Base-by-base conservation (phyloP, 169 alveolate species). In the Plasmodium gallinaceum region DNA sequence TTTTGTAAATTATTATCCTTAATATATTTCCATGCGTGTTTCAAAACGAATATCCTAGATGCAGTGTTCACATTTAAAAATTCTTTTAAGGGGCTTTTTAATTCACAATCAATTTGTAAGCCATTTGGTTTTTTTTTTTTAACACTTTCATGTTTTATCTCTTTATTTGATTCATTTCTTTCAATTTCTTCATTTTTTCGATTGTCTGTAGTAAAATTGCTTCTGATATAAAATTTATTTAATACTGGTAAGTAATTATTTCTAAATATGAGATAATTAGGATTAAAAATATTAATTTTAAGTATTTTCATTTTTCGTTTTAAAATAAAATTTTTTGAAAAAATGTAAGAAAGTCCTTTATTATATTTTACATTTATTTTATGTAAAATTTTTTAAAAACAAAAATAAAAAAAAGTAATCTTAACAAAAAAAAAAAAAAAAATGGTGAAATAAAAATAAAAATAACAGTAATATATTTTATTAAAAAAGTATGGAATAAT, bases 1-100 rank as follows among this genome's bases (percentile, higher is more conserved):
- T 85, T 68, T 85, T 85, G 91, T 26, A 85, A 73, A 62, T 73
- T 73, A 71, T 85, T 71, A 3, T 85, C 91, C 86, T 85, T 85
- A 45, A 85, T 85, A 66, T 85, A 85, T 68, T 85, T 85, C 91
- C 91, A 85, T 5, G 89, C 89, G 46, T 76, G 62, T 24, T 76
- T 76, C 20, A 76, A 68, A 65, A 76, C 89, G 65, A 57, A 76
- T n/a, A 76, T 76, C 26, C 89, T 64, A n/a, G 89, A 76, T 0
- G 89, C 89, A 22, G 89, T 76, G 76, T 76, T 57, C 7, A 76
- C 43, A 43, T 76, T 76, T 76, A 76, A 45, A 48, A 76, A 76
- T 58, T 76, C 89, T 54, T 64, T 76, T 57, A 76, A 66, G 12
- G 89, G 89, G 45, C 89, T 76, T 45, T 76, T 76, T 24, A 76